phyloP scores from a whole-genome alignment of 352 stramenopile genomes.

The Phytopythium kandeliae region DNA sequence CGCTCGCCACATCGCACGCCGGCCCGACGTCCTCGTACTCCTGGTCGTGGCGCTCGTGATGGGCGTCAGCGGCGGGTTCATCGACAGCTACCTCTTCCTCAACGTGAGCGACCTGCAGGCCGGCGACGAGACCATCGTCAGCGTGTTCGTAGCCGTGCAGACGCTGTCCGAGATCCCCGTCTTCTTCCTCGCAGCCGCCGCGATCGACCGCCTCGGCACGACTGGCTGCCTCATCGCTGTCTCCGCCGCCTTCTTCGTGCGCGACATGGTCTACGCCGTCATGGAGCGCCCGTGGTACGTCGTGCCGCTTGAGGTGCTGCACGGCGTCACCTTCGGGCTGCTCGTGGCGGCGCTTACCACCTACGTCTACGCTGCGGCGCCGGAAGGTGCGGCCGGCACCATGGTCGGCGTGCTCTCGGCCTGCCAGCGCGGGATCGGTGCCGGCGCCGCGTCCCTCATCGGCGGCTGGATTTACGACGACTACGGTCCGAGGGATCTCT shows the following conservation, averaged over 20 bases:
- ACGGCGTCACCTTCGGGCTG: constrained; percentile 70
- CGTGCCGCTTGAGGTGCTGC: constrained; percentile 78
- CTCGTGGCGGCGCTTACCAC: constrained; percentile 69
- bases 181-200: constrained; percentile 73
- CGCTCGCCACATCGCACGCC: constrained; percentile 21
- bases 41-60: constrained; percentile 74
- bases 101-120: constrained; percentile 79
- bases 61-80: constrained; percentile 74
- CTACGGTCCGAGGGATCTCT: constrained; percentile 62
- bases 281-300: constrained; percentile 78
- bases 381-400: constrained; percentile 53
- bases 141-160: constrained; percentile 76
- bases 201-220: constrained; percentile 65
- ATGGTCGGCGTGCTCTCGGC: constrained; percentile 77
- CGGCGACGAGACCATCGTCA: constrained; percentile 67
- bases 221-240: constrained; percentile 71
- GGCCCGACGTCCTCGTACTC: constrained; percentile 61
- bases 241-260: constrained; percentile 57
- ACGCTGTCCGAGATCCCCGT: constrained; percentile 73
- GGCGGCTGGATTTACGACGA: constrained; percentile 75
- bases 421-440: constrained; percentile 65
- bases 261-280: constrained; percentile 65
- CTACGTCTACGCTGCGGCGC: constrained; percentile 66
- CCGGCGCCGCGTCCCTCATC: constrained; percentile 60
- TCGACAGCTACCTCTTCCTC: constrained; percentile 80